Evolutionary conservation across 2,329 filamentous ascomycete species (phyloP), one percentile per base, ranked within the genome.

Genomic region (Epicoccum nigrum): DNA sequence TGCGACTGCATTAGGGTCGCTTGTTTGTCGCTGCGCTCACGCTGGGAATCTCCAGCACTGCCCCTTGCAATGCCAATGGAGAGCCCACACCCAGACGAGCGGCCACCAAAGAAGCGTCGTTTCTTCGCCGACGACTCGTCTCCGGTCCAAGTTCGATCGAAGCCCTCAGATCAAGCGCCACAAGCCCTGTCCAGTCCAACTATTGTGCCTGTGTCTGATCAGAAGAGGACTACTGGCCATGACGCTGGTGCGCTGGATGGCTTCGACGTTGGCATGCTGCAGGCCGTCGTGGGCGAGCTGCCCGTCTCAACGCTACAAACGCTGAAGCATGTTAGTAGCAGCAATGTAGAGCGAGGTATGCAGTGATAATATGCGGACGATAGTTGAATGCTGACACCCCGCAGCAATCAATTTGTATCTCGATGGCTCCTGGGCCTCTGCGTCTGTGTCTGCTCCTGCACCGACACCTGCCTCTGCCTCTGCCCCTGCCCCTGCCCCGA

Each of bases 351-450:
- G 64, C 76, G 78, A 60, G 74, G 74, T 74, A n/a, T 38, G 15
- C 9, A 39, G 7, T 12, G 5, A 12, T n/a, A 9, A 20, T 20
- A 43, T 5, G n/a, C 16, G 17, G 23, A 31, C 15, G n/a, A n/a
- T 8, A 28, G 19, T 4, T 12, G 20, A 12, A 13, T 11, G 11
- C 20, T 55, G 67, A 47, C 68, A 4, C 5, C 23, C 7, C 4
- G 13, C 40, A 73, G 84, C 85, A 35, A 82, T 87, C 59, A 86
- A 87, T 65, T 77, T 86, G 52, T 87, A 83, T 62, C 78, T 86
- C 30, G 84, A 87, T 62, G 84, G 84, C 17, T 85, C 84, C 5
- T 86, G 83, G 83, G 80, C 79, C 54, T 72, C 71, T 11, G 58
- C 63, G 4, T 51, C 60, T 11, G 11, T 9, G 3, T 23, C 54